phyloP scores from a whole-genome alignment of 768 basidiomycete genomes.

The Crassisporium funariophilum region DNA sequence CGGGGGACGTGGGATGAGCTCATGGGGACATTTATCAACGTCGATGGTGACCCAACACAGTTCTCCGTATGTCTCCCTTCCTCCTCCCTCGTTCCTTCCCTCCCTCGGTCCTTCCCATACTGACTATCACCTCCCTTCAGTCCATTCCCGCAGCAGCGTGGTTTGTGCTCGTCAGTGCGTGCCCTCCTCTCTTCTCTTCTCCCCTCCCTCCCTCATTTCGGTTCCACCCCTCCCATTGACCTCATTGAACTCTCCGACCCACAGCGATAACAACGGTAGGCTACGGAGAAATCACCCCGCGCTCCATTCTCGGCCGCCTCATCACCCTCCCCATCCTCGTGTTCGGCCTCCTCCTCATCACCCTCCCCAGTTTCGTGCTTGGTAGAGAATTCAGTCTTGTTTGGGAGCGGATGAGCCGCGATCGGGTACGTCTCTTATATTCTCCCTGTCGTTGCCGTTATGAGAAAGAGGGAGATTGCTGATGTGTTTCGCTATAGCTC shows the following conservation, averaged over 20 bases:
- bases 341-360: constrained; percentile 87
- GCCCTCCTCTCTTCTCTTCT: background rate
- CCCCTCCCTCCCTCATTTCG: background rate
- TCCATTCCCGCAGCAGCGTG: constrained; percentile 54
- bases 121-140: constrained; percentile 12
- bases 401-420: constrained; percentile 78
- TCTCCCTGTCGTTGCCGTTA: too few species aligned
- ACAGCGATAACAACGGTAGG: constrained; percentile 87
- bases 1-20: constrained; percentile 87
- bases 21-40: constrained; percentile 79
- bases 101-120: background rate
- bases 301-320: constrained; percentile 84
- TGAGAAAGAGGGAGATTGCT: constrained; percentile 3
- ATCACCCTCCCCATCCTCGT: constrained; percentile 85
- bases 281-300: constrained; percentile 90
- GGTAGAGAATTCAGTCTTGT: constrained; percentile 90
- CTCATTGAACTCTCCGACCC: constrained; percentile 10
- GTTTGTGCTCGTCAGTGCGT: constrained; percentile 83
- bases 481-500: constrained; percentile 3
- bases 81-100: background rate
- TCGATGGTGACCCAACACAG: constrained; percentile 81
- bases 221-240: background rate
- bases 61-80: constrained; percentile 64
- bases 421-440: constrained; percentile 33
- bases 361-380: constrained; percentile 88